phyloP scores from a whole-genome alignment of 345 rosid genomes.

The Sonneratia alba region DNA sequence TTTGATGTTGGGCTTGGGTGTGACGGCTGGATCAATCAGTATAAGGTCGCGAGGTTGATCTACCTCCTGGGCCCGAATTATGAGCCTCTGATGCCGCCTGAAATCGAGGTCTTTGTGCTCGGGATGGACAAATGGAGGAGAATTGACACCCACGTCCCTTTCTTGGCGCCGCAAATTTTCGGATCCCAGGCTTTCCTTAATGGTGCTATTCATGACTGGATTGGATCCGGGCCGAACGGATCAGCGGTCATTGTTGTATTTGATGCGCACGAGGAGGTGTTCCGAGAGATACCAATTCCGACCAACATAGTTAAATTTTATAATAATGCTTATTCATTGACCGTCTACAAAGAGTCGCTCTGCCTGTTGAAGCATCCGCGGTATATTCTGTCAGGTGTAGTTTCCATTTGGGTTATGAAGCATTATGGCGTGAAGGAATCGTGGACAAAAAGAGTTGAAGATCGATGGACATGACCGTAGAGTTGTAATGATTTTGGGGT shows the following conservation, averaged over 20 bases:
- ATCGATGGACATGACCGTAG: conserved; percentile 6
- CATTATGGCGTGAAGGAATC: conserved; percentile 13
- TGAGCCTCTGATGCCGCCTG: not conserved
- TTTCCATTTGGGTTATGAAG: conserved; percentile 29
- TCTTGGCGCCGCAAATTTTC: conserved; percentile 12
- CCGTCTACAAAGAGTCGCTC: conserved; percentile 4
- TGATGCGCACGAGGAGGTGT: conserved; percentile 14
- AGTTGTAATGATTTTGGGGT: conserved; percentile 14
- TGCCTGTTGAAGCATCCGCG: conserved; percentile 14
- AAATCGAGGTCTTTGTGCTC: conserved; percentile 20
- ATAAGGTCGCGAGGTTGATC: conserved; percentile 25
- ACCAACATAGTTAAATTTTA: conserved; percentile 3
- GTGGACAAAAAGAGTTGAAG: conserved; percentile 19
- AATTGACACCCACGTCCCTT: conserved; percentile 7
- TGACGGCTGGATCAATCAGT: conserved; percentile 11
- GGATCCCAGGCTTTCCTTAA: conserved; percentile 12
- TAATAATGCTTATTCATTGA: conserved; percentile 11
- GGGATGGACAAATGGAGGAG: conserved; percentile 19
- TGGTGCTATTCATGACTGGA: conserved; percentile 29
- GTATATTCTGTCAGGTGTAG: not conserved
- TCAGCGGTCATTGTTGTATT: conserved; percentile 12
- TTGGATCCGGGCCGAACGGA: conserved; percentile 14
- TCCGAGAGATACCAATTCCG: conserved; percentile 21
- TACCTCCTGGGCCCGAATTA: not conserved
- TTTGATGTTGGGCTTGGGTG: conserved; percentile 16